Conservation (phyloP, 257 asterid species). For the Linderniella brevidens region DNA sequence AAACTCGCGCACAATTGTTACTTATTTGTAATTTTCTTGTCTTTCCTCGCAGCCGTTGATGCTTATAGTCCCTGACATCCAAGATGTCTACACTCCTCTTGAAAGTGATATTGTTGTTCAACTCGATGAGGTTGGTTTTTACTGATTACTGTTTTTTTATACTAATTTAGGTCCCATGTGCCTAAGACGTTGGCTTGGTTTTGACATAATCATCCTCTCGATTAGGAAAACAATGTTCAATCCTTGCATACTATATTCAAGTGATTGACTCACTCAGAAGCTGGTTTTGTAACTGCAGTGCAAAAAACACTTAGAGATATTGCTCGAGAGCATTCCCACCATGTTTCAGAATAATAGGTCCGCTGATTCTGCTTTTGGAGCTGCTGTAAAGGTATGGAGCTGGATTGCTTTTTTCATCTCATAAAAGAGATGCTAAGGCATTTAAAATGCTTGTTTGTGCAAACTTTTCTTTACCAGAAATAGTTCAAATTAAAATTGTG, state of each 20-base stretch:
- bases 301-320: slow-evolving; percentile 68
- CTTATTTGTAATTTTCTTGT: too few species aligned
- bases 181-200: background rate
- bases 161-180: too few species aligned
- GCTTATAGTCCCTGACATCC: slow-evolving; percentile 96
- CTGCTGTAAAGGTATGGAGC: slow-evolving; percentile 64
- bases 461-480: too few species aligned
- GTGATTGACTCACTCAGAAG: background rate
- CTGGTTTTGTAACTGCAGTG: slow-evolving; percentile 51
- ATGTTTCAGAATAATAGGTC: slow-evolving; percentile 70
- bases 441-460: too few species aligned
- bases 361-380: slow-evolving; percentile 90
- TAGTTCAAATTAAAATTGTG: too few species aligned
- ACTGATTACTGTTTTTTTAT: slow-evolving; percentile 10
- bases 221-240: background rate
- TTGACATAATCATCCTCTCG: background rate
- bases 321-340: slow-evolving; percentile 76
- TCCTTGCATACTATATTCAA: too few species aligned
- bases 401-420: too few species aligned
- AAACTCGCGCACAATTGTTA: too few species aligned
- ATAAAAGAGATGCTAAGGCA: too few species aligned
- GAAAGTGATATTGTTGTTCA: slow-evolving; percentile 81
- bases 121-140: slow-evolving; percentile 65
- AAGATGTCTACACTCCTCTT: slow-evolving; percentile 95
- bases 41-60: slow-evolving; percentile 69